Conservation (phyloP, 768 basidiomycete species). For the Lactifluus pinguis region DNA sequence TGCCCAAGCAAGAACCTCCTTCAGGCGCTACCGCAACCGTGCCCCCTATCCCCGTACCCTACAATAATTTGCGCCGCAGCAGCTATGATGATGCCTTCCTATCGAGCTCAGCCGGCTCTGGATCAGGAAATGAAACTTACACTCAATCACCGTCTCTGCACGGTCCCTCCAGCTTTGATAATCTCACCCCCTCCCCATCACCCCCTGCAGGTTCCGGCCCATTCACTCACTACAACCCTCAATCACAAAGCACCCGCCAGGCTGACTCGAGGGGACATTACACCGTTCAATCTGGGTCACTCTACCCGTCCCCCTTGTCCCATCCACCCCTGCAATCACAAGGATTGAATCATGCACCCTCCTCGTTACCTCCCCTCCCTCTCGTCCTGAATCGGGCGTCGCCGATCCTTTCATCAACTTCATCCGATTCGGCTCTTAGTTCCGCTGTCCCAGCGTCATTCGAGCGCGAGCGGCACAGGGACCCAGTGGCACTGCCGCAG, state of each 20-base stretch:
- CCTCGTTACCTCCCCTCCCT: constrained; percentile 11
- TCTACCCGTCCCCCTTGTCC: constrained; percentile 43
- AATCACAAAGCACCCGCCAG: constrained; percentile 26
- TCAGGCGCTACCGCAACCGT: constrained; percentile 24
- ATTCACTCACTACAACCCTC: constrained; percentile 49
- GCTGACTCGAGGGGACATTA: constrained; percentile 23
- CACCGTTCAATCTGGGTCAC: constrained; percentile 7
- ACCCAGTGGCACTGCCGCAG: constrained; percentile 9
- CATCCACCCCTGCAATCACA: constrained; percentile 30
- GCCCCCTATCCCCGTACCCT: constrained; percentile 35
- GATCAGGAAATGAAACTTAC: constrained; percentile 47
- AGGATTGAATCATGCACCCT: constrained; percentile 4
- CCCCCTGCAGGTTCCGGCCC: constrained; percentile 44
- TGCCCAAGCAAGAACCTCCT: constrained; percentile 21
- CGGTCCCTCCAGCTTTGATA: constrained; percentile 36
- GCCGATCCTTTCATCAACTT: constrained; percentile 17
- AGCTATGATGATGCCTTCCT: constrained; percentile 40
- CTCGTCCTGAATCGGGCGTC: constrained; percentile 15
- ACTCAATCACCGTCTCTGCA: constrained; percentile 21
- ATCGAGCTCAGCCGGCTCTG: constrained; percentile 42
- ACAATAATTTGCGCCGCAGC: constrained; percentile 37
- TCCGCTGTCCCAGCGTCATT: constrained; percentile 17
- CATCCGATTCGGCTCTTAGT: constrained; percentile 16
- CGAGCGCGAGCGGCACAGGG: constrained; percentile 17
- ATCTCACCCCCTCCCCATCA: constrained; percentile 53